phyloP scores from a whole-genome alignment of 2,329 filamentous ascomycete species.

The Fusarium siculi region DNA sequence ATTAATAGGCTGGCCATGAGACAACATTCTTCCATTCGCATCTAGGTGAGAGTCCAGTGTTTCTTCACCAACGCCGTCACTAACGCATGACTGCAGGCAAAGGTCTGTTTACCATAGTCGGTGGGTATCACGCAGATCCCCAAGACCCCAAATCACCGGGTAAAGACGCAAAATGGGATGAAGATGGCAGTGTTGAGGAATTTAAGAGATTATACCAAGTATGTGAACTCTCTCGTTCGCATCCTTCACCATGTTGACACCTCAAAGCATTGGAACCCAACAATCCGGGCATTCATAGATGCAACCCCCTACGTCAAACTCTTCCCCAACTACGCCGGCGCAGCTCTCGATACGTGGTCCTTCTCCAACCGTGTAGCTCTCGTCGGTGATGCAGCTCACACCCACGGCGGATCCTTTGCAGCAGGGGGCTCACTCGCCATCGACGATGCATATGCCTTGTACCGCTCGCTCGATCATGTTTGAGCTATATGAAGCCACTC shows the following conservation, averaged over 20 bases:
- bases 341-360: conserved; percentile 54
- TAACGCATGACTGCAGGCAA: not conserved
- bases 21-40: not conserved
- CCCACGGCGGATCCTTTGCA: conserved; percentile 55
- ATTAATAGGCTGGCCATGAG: not conserved
- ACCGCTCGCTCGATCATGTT: conserved; percentile 53
- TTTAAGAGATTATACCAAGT: not conserved
- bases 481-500: conserved; percentile 54
- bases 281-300: conserved; percentile 48
- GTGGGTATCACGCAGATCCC: not conserved
- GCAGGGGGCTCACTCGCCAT: conserved; percentile 54
- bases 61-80: fast-evolving
- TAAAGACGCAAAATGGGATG: not conserved
- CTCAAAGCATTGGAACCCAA: not conserved
- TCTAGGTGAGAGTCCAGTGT: fast-evolving
- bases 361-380: conserved; percentile 51
- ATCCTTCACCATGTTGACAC: not conserved
- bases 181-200: not conserved
- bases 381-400: conserved; percentile 53
- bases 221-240: fast-evolving
- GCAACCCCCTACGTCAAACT: not conserved
- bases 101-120: not conserved
- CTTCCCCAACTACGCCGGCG: conserved; percentile 54
- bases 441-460: conserved; percentile 54
- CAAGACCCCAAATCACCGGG: not conserved